Conservation (phyloP, 768 basidiomycete species). For the Clathrus columnatus region DNA sequence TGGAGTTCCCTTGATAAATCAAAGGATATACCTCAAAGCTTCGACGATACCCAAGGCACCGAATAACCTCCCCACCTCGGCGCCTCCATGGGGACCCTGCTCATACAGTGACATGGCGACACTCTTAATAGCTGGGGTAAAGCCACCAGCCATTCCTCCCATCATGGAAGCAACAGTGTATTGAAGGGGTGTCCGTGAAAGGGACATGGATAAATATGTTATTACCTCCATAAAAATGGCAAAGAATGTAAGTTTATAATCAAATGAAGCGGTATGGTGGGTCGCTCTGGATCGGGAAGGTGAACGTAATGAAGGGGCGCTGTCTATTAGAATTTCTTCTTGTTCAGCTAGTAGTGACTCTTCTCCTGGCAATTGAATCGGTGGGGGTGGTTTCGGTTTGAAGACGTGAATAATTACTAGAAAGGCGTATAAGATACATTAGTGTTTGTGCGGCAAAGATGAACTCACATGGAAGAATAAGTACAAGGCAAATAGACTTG, state of each 20-base stretch:
- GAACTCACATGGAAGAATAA: conserved; percentile 52
- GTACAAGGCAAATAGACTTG: conserved; percentile 46
- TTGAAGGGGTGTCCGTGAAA: conserved; percentile 35
- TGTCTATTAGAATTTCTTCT: conserved; percentile 5
- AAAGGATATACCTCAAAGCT: conserved; percentile 41
- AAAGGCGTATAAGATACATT: neutral
- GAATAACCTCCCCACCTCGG: conserved; percentile 67
- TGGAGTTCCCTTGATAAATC: neutral
- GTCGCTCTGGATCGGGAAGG: conserved; percentile 8
- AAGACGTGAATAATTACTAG: conserved; percentile 47
- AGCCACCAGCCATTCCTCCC: conserved; percentile 52
- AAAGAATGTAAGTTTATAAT: conserved; percentile 56
- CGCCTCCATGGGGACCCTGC: conserved; percentile 34
- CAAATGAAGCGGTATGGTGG: conserved; percentile 44
- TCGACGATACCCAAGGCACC: conserved; percentile 72
- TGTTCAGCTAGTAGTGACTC: conserved; percentile 15
- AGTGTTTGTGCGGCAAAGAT: neutral
- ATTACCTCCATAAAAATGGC: conserved; percentile 52
- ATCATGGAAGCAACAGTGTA: conserved; percentile 47
- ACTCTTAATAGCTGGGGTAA: conserved; percentile 59
- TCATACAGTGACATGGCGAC: conserved; percentile 62
- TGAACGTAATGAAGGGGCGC: neutral
- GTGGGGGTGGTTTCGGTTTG: conserved; percentile 32
- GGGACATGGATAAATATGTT: conserved; percentile 40
- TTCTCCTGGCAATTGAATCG: conserved; percentile 15